Evolutionary conservation across 495 filamentous ascomycete species (phyloP), one percentile per base, ranked within the genome.

Genomic region (Aspergillus baeticus): DNA sequence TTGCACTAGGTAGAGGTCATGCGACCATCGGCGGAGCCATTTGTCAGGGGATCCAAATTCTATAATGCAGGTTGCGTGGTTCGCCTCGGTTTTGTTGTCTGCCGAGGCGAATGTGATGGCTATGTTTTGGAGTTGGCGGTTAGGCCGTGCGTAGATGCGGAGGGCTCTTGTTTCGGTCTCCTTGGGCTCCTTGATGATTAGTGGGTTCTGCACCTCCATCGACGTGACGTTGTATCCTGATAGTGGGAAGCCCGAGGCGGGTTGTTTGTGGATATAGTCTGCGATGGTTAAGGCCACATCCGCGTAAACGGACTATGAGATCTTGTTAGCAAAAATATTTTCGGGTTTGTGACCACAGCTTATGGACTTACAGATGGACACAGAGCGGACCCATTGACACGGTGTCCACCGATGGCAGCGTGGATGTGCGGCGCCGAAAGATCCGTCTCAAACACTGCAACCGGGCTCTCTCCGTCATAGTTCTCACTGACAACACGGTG

Each of bases 331-430:
- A 20, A 41, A 11, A 11, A 34, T 34, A n/a, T n/a, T n/a, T n/a
- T n/a, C n/a, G n/a, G n/a, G n/a, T n/a, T n/a, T n/a, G n/a, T n/a
- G n/a, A n/a, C n/a, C 31, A 34, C 31, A 18, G 15, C 14, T 13
- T 37, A 14, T 37, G 35, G 38, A 20, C 45, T 34, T 34, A 48
- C 47, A 0, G 47, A 36, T 11, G 47, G 34, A 15, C 53, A 35
- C 55, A 49, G 21, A 39, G 37, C 13, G 20, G 29, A 13, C 29
- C 46, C 47, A 39, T 63, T 56, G 4, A 56, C 53, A 3, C 20
- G 34, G 21, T 56, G 53, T 14, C 53, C 53, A 14, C 26, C 21
- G 17, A 54, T 26, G 46, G n/a, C n/a, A n/a, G n/a, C n/a, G n/a
- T n/a, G n/a, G n/a, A n/a, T n/a, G n/a, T n/a, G n/a, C n/a, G n/a